Conservation (phyloP, 495 filamentous ascomycete genomes). For the Beverwykella pulmonaria region DNA sequence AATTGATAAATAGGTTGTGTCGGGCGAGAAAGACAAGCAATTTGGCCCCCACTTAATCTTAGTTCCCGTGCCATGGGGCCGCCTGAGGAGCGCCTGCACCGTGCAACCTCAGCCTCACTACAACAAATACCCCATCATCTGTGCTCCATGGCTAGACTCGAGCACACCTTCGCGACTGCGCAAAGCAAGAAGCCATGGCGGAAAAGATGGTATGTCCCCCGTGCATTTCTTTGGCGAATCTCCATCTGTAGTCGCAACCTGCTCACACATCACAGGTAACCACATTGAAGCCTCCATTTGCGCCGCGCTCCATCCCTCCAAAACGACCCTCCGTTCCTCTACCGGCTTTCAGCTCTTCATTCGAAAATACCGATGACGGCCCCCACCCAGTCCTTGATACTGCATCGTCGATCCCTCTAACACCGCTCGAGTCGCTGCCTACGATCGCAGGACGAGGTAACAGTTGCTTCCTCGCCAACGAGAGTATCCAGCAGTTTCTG, state of each 20-base stretch:
- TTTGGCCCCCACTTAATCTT: constrained; percentile 3
- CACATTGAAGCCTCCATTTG: constrained; percentile 21
- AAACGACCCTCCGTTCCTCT: constrained; percentile 1
- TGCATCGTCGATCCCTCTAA: constrained; percentile 1
- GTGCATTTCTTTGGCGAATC: background rate
- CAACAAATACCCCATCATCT: background rate
- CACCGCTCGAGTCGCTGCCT: constrained; percentile 30
- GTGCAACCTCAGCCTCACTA: background rate
- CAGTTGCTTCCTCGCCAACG: constrained; percentile 8
- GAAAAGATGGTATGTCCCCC: constrained; percentile 16
- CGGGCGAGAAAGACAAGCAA: background rate
- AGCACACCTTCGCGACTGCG: background rate
- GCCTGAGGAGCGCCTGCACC: background rate
- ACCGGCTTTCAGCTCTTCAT: background rate
- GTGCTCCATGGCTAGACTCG: background rate
- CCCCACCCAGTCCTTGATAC: constrained; percentile 11
- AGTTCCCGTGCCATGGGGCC: background rate
- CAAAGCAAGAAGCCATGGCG: background rate
- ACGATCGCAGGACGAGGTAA: constrained; percentile 17
- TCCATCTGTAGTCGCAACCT: background rate
- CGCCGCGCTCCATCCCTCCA: constrained; percentile 14
- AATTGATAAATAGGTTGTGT: background rate
- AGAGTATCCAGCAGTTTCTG: constrained; percentile 28
- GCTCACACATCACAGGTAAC: background rate
- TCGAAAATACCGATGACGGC: constrained; percentile 1